These are phyloP conservation scores for Hypomontagnella submonticulosa DNA, from an alignment of 495 filamentous ascomycete species.

Conservation along the genomic window DNA sequence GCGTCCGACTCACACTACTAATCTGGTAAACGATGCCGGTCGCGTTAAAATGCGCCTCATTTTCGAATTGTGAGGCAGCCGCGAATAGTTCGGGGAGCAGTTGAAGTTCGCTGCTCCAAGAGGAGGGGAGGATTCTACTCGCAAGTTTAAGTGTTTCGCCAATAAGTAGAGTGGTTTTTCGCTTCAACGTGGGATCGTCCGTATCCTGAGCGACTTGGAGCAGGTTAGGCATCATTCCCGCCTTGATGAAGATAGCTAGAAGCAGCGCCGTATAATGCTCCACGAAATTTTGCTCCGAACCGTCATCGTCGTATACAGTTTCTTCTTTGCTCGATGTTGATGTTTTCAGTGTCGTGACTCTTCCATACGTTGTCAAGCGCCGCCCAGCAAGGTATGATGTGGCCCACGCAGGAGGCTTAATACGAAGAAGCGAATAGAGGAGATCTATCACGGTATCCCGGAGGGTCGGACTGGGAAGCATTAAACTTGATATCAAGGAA, in stretches of 20 bases:
- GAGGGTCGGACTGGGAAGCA: constrained; percentile 74
- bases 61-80: constrained; percentile 74
- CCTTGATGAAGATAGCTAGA: constrained; percentile 84
- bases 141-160: constrained; percentile 91
- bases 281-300: constrained; percentile 80
- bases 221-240: constrained; percentile 82
- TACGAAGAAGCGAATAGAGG: constrained; percentile 88
- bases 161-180: constrained; percentile 89
- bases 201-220: constrained; percentile 76
- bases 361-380: constrained; percentile 90
- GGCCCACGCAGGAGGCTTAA: constrained; percentile 96
- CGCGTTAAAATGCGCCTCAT: constrained; percentile 79
- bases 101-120: constrained; percentile 82
- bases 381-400: constrained; percentile 93
- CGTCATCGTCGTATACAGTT: constrained; percentile 72
- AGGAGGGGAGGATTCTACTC: constrained; percentile 81
- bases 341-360: constrained; percentile 86
- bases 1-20: constrained; percentile 93
- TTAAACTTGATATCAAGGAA: constrained; percentile 82
- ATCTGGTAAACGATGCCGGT: constrained; percentile 94
- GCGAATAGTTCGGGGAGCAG: constrained; percentile 83
- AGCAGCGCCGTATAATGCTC: constrained; percentile 94
- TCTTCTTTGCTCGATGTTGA: constrained; percentile 47
- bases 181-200: constrained; percentile 76
- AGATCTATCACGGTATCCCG: constrained; percentile 82